phyloP scores from a whole-genome alignment of 139 green algal species.

The Closterium sp. region DNA sequence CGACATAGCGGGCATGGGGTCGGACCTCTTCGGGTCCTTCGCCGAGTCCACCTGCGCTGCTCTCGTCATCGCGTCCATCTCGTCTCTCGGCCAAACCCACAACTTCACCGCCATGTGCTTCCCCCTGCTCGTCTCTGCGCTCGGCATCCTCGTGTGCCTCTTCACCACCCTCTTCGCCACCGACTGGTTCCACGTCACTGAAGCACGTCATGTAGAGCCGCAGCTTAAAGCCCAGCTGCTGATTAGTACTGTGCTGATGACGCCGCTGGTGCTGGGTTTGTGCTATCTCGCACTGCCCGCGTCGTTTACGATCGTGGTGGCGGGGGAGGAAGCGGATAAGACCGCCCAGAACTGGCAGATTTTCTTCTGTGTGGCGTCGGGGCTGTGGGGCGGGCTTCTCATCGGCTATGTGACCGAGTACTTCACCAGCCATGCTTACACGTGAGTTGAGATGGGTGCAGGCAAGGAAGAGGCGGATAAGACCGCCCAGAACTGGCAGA shows the following conservation, averaged over 20 bases:
- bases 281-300: constrained; percentile 14
- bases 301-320: constrained; percentile 40
- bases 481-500: constrained; percentile 77
- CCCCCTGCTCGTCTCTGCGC: constrained; percentile 56
- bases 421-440: constrained; percentile 91
- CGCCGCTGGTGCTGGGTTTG: constrained; percentile 44
- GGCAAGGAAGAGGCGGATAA: constrained; percentile 2
- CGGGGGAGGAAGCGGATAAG: constrained; percentile 22
- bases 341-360: constrained; percentile 85
- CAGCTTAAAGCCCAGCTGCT: constrained; percentile 49
- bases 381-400: constrained; percentile 91
- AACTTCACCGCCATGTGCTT: constrained; percentile 49
- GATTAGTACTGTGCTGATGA: constrained; percentile 52
- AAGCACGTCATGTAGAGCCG: constrained; percentile 38
- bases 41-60: constrained; percentile 63
- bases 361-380: constrained; percentile 85
- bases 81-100: constrained; percentile 11
- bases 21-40: constrained; percentile 88
- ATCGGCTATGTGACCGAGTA: constrained; percentile 96
- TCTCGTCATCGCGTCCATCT: constrained; percentile 52
- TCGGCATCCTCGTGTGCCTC: constrained; percentile 55
- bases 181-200: constrained; percentile 33
- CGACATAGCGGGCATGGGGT: constrained; percentile 97
- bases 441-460: constrained; percentile 29
- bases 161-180: constrained; percentile 55